Base-by-base conservation (phyloP, 2,329 filamentous ascomycete genomes). In the Ampelomyces quisqualis region DNA sequence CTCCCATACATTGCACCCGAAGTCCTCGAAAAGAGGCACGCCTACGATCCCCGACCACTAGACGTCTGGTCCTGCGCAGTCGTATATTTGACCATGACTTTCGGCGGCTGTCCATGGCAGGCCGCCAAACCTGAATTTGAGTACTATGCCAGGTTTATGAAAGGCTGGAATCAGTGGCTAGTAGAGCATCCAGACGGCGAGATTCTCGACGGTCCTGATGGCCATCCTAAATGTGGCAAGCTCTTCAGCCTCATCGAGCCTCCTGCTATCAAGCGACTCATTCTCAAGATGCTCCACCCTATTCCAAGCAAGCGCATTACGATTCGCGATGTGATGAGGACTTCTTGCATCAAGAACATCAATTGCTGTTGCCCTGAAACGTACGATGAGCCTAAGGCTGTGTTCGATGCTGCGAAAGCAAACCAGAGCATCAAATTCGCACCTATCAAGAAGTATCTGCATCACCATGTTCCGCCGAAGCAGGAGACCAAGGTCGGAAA, bases 1-100 rank as follows among this genome's bases (percentile, higher is more conserved):
- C 76, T 86, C 57, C 89, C 89, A 1, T 95, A 95, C 65, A 90
- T 93, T 57, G 87, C 89, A 0, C 90, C 90, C 1, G 89, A 95
- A 65, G 87, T 95, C 4, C 73, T 93, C 23, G 77, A 76, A 31
- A 88, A 87, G 73, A 74, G 81, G 48, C 73, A 71, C 14, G 67
- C 73, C 27, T 85, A 85, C 58, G 90, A 95, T 61, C 85, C 90
- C 1, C 82, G 88, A 31, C 80, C 84, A 3, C 73, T 94, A 9
- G 90, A 95, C 60, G 85, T 94, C 9, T 95, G 90, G 90, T 85
- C 86, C 39, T 85, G 85, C 35, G 90, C 84, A 17, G 84, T 95
- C 42, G 85, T 93, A 51, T 91, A 88, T 77, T 73, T 95, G 43
- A 84, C 85, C 48, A 79, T 95, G 50, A 80, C 80, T 26, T 86